A percentile compares a stretch with the other conserved stretches of the same genome.
Evolutionary conservation across 129 eudicot genomes (phyloP).

Genomic region (Flaveria brownii): DNA sequence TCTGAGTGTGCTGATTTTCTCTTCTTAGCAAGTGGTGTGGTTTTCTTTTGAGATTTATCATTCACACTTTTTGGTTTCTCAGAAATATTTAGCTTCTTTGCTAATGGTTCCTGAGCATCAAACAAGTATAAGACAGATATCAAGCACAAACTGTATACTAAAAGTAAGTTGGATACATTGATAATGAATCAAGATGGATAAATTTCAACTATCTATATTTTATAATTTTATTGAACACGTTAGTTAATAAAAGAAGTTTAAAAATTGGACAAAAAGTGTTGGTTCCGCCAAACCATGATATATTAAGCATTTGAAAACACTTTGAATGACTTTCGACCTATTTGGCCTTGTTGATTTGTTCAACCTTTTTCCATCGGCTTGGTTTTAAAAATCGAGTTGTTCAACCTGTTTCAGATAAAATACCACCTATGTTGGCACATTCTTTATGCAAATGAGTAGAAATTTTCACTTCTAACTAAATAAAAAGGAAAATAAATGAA

Average conservation of each 20-base stretch:
- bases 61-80: conserved; percentile 29
- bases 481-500: not conserved
- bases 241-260: not conserved
- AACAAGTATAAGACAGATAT: conserved; percentile 10
- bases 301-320: not conserved
- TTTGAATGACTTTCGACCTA: not conserved
- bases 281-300: not conserved
- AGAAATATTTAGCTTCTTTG: conserved; percentile 28
- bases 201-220: not conserved
- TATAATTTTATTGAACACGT: not conserved
- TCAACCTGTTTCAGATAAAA: not conserved
- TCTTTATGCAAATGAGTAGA: not conserved
- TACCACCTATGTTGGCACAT: not conserved
- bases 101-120: conserved; percentile 35
- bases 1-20: conserved; percentile 41
- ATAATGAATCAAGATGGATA: not conserved
- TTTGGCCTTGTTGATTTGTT: not conserved
- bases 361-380: not conserved
- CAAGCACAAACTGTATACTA: conserved; percentile 5
- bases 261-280: not conserved
- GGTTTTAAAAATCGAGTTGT: not conserved
- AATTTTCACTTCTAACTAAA: not conserved
- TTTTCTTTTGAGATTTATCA: conserved; percentile 32
- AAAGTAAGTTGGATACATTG: not conserved
- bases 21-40: conserved; percentile 41